Evolutionary conservation across 73 alveolate genomes (phyloP).

Genomic region (Paramecium tetraurelia): DNA sequence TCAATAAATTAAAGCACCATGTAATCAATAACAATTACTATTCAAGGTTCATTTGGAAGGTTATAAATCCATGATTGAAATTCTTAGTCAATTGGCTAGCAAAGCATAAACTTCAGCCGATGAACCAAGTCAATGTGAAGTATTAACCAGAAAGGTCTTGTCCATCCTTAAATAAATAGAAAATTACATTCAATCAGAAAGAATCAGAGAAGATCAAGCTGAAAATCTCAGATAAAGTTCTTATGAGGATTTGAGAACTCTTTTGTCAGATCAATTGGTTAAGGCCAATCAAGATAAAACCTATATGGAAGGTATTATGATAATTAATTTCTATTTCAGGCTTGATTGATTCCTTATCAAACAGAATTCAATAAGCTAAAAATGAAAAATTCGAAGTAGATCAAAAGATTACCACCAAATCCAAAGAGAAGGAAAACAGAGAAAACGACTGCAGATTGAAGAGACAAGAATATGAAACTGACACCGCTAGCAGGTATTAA

Average conservation of each 20-base stretch:
- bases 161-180: slow-evolving; percentile 19
- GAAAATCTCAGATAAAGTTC: not conserved
- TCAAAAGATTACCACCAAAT: slow-evolving; percentile 8
- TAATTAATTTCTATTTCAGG: not conserved
- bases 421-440: slow-evolving; percentile 38
- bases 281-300: slow-evolving; percentile 37
- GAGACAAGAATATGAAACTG: slow-evolving; percentile 8
- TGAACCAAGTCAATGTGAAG: slow-evolving; percentile 20
- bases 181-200: slow-evolving; percentile 28
- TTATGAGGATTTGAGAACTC: not conserved
- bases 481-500: not conserved
- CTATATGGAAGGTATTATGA: not conserved
- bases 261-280: slow-evolving; percentile 10
- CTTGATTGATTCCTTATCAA: not conserved
- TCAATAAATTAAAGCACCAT: slow-evolving; percentile 38
- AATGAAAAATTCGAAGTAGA: slow-evolving; percentile 47
- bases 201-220: slow-evolving; percentile 45
- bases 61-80: slow-evolving; percentile 25
- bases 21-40: not conserved
- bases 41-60: slow-evolving; percentile 41
- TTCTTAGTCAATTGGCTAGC: not conserved
- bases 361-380: not conserved
- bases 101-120: slow-evolving; percentile 12
- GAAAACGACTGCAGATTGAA: slow-evolving; percentile 39
- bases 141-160: slow-evolving; percentile 12